Base-by-base conservation (phyloP, 2,329 filamentous ascomycete species). In the Penicillium janthinellum region DNA sequence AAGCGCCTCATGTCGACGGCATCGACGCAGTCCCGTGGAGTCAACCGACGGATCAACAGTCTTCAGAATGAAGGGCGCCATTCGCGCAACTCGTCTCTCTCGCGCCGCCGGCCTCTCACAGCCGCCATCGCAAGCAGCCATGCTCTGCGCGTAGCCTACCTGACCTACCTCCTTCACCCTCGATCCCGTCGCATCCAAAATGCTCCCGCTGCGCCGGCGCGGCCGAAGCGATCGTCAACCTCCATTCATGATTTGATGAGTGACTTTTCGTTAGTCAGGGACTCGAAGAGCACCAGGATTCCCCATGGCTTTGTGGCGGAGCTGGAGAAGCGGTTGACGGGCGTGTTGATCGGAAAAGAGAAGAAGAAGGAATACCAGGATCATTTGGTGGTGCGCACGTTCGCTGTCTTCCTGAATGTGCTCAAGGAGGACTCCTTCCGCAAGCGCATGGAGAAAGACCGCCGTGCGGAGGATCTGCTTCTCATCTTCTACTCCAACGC, bases 401-500 rank as follows among this genome's bases (percentile, higher is more conserved):
- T 99, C 79, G 95, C 92, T 57, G 91, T 92, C 65, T 96, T 96
- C 64, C 89, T 97, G 73, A 97, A 94, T 60, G 90, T 92, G 58
- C 90, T 99, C 75, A 97, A 94, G 68, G 91, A 96, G 63, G 88
- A 88, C 62, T 88, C 86, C 48, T 97, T 97, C 72, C 89, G 91
- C 67, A 96, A 92, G 79, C 89, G 88, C 60, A 92, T 97, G 81
- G 92, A 97, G 72, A 96, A 96, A 78, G 94, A 97, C 75, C 86
- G 94, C 63, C 89, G 94, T 71, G 89, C 96, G 22, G 95, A 99
- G 77, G 93, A 96, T 64, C 80, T 98, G 54, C 87, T 99, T 54
- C 83, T 99, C 67, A 97, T 98, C 64, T 98, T 99, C 82, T 98
- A 96, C 78, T 96, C 93, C 1, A 90, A 91, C 64, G 93, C 95